phyloP scores from a whole-genome alignment of 1,284 basidiomycete genomes.

The Stereum hirsutum region DNA sequence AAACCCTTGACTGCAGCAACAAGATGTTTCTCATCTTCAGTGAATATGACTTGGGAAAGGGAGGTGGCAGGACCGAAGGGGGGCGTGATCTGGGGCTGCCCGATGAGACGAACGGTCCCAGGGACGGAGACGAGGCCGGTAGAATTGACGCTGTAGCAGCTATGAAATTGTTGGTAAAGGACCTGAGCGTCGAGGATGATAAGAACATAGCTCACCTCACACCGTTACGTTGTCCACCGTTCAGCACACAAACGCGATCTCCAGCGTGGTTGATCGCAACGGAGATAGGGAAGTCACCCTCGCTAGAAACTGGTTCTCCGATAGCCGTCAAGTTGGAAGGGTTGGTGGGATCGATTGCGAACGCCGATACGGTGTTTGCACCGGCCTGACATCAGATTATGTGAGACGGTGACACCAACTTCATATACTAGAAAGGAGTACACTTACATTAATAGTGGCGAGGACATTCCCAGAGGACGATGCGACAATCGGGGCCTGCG shows the following conservation, averaged over 20 bases:
- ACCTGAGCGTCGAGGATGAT: no score
- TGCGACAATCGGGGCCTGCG: conserved; percentile 35
- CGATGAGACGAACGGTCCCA: conserved; percentile 30
- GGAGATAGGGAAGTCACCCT: conserved; percentile 40
- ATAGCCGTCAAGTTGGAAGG: conserved; percentile 30
- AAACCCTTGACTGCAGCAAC: conserved; percentile 38
- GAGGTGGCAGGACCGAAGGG: conserved; percentile 28
- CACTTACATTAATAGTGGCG: conserved; percentile 34
- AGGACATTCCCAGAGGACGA: conserved; percentile 28
- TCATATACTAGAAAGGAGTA: no score
- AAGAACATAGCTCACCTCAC: conserved; percentile 30
- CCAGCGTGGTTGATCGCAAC: conserved; percentile 32
- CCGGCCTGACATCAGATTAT: conserved; percentile 24
- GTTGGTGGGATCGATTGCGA: conserved; percentile 31
- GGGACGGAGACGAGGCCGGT: conserved; percentile 29
- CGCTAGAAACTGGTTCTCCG: conserved; percentile 30
- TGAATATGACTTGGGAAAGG: conserved; percentile 34
- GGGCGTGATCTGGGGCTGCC: conserved; percentile 35
- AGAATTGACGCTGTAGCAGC: conserved; percentile 34
- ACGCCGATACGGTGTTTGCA: conserved; percentile 37
- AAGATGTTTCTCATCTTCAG: conserved; percentile 30
- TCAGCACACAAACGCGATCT: conserved; percentile 31
- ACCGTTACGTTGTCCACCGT: conserved; percentile 37
- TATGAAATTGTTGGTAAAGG: no score
- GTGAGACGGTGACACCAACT: no score